These are phyloP conservation scores for Auricularia heimuer DNA, from an alignment of 768 basidiomycete genomes.

Conservation along the genomic window DNA sequence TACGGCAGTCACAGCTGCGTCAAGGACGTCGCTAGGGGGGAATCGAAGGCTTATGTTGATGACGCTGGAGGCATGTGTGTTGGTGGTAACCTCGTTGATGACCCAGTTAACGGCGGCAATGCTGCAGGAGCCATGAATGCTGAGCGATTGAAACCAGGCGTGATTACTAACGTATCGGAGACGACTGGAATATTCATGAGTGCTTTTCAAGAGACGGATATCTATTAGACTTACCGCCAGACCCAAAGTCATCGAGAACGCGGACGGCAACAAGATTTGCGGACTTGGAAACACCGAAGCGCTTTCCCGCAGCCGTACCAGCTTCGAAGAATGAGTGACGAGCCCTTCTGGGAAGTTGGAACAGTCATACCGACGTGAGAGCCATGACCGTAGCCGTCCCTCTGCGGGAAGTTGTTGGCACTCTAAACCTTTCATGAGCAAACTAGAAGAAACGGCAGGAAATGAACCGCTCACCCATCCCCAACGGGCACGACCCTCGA, in stretches of 20 bases:
- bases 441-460: conserved; percentile 2
- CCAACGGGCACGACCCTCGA: conserved; percentile 34
- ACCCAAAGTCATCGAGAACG: conserved; percentile 17
- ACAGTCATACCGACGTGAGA: conserved; percentile 21
- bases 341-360: background rate
- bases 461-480: conserved; percentile 28
- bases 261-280: conserved; percentile 75
- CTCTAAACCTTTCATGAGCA: background rate
- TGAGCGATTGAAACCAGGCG: background rate
- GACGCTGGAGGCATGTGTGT: conserved; percentile 22
- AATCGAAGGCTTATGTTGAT: conserved; percentile 91
- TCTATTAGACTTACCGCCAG: conserved; percentile 16
- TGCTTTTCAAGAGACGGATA: background rate
- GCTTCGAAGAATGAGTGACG: conserved; percentile 28
- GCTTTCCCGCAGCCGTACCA: conserved; percentile 87
- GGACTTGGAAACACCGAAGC: conserved; percentile 93
- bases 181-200: background rate
- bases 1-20: conserved; percentile 54
- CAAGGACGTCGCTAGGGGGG: conserved; percentile 78
- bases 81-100: conserved; percentile 9
- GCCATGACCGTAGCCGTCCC: conserved; percentile 27
- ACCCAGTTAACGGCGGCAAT: conserved; percentile 28
- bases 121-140: background rate
- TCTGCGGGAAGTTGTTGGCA: conserved; percentile 7
- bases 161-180: conserved; percentile 3